Percentiles rank a stretch among this genome's conserved stretches.
Conservation (phyloP, 2,329 filamentous ascomycete genomes). For the Pseudogymnoascus pannorum region DNA sequence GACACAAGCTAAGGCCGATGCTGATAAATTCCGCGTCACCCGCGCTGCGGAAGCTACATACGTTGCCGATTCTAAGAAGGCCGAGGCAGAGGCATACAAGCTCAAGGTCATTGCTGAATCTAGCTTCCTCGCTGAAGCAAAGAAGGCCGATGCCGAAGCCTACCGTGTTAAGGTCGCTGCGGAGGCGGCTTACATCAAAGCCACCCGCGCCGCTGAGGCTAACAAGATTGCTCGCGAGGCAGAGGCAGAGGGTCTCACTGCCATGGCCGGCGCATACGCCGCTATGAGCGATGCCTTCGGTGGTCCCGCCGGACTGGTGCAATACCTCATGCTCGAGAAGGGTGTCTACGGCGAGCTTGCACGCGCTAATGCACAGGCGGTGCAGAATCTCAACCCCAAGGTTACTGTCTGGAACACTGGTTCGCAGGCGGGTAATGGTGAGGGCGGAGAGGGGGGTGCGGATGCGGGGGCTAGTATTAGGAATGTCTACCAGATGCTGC, state of each 20-base stretch:
- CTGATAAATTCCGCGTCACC: constrained; percentile 15
- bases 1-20: constrained; percentile 39
- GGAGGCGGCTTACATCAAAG: constrained; percentile 34
- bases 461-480: constrained; percentile 60
- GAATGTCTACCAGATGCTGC: constrained; percentile 78
- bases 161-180: background rate
- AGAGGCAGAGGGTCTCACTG: constrained; percentile 68
- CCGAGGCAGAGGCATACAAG: constrained; percentile 29
- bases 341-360: constrained; percentile 72
- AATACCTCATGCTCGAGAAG: constrained; percentile 83
- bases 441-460: constrained; percentile 37
- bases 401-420: constrained; percentile 88
- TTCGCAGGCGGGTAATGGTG: constrained; percentile 33
- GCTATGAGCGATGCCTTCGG: constrained; percentile 66
- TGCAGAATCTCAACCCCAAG: constrained; percentile 76
- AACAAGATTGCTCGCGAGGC: constrained; percentile 54
- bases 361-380: constrained; percentile 66
- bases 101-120: background rate
- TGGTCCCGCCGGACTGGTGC: constrained; percentile 68
- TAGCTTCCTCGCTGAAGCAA: background rate
- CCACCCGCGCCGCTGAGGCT: constrained; percentile 48
- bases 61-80: background rate
- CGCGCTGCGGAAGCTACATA: constrained; percentile 48
- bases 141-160: constrained; percentile 34
- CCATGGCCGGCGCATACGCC: constrained; percentile 75